These are phyloP conservation scores for Rubroboletus pulcherrimus DNA, from an alignment of 768 basidiomycete genomes.

Conservation along the genomic window DNA sequence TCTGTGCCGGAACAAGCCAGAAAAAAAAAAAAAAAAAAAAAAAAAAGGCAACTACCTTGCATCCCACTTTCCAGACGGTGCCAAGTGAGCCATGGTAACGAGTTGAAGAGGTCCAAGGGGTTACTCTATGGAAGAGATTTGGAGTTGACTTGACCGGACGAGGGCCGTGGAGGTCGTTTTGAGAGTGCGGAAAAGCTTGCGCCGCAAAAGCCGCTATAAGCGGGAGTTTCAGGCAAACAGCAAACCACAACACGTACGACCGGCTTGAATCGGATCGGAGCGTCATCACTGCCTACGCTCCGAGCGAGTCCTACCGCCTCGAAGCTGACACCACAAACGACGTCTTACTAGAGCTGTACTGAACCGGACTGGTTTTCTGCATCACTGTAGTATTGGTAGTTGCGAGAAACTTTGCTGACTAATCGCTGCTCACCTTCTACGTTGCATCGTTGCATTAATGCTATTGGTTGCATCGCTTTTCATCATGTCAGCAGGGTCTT, in stretches of 20 bases:
- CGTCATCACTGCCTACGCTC: not conserved
- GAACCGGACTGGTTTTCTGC: not conserved
- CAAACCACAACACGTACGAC: slow-evolving; percentile 1
- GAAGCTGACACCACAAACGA: not conserved
- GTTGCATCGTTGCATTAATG: not conserved
- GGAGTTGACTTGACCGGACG: slow-evolving; percentile 6
- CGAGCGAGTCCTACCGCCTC: not conserved
- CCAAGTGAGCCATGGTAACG: slow-evolving; percentile 47
- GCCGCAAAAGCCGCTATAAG: not conserved
- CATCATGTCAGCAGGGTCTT: not conserved
- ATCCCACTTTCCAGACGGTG: slow-evolving; percentile 65
- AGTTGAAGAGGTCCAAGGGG: slow-evolving; percentile 32
- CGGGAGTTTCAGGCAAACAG: slow-evolving; percentile 3
- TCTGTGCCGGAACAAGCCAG: not conserved
- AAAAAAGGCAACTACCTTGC: slow-evolving; percentile 46
- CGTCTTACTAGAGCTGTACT: not conserved
- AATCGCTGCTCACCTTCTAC: not conserved
- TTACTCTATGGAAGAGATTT: slow-evolving; percentile 19
- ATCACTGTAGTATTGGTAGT: not conserved
- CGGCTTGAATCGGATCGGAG: slow-evolving; percentile 10
- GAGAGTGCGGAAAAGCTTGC: slow-evolving; percentile 10
- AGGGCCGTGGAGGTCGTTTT: slow-evolving; percentile 22
- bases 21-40: slow-evolving; percentile 6
- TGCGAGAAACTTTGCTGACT: not conserved
- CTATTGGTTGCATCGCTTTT: not conserved